These are phyloP conservation scores for Kluyveromyces starmeri DNA, from an alignment of 805 yeast species.

Conservation along the genomic window DNA sequence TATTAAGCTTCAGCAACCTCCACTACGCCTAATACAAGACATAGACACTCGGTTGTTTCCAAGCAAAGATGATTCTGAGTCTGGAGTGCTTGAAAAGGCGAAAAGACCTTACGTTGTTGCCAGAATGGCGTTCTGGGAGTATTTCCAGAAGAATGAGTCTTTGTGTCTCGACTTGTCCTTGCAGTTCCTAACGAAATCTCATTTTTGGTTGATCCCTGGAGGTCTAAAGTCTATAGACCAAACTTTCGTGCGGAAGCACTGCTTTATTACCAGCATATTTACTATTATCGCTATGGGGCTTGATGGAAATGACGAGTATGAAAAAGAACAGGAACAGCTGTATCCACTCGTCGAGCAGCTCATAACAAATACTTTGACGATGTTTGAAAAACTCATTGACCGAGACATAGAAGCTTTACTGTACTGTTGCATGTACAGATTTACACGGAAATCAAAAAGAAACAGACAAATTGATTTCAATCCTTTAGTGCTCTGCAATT, in stretches of 20 bases:
- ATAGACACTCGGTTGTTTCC: constrained; percentile 35
- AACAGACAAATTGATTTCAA: constrained; percentile 42
- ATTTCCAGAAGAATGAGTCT: constrained; percentile 35
- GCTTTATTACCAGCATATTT: constrained; percentile 47
- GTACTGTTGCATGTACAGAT: constrained; percentile 45
- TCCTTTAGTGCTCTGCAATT: constrained; percentile 43
- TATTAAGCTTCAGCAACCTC: constrained; percentile 29
- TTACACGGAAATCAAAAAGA: constrained; percentile 41
- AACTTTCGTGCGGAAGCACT: constrained; percentile 40
- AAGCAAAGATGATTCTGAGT: constrained; percentile 19
- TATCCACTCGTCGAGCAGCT: constrained; percentile 42
- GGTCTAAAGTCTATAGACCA: constrained; percentile 42
- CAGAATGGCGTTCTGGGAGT: constrained; percentile 37
- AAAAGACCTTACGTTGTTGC: constrained; percentile 32
- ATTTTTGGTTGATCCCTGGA: constrained; percentile 55
- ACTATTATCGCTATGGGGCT: constrained; percentile 47
- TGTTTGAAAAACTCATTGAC: constrained; percentile 45
- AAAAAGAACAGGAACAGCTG: constrained; percentile 38
- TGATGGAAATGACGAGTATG: constrained; percentile 43
- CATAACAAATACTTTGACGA: constrained; percentile 39
- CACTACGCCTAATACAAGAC: constrained; percentile 30
- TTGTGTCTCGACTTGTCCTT: constrained; percentile 38
- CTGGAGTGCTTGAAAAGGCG: constrained; percentile 23
- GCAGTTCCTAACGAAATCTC: constrained; percentile 43
- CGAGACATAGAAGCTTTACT: constrained; percentile 54